phyloP scores from a whole-genome alignment of 768 basidiomycete genomes.

The Boletus rex-veris region DNA sequence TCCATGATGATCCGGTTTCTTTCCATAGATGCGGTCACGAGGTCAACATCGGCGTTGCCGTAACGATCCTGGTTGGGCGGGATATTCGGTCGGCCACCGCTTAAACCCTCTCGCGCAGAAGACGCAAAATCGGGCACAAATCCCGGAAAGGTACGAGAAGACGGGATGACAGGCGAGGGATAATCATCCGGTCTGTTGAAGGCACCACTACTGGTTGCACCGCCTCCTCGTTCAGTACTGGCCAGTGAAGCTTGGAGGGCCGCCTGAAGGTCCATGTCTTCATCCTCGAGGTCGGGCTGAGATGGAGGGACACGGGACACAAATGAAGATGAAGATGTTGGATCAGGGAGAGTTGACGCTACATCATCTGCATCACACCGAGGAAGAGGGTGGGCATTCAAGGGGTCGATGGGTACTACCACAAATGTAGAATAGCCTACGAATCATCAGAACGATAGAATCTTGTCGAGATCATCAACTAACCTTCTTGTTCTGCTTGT shows the following conservation, averaged over 20 bases:
- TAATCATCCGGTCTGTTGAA: slow-evolving; percentile 14
- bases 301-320: slow-evolving; percentile 7
- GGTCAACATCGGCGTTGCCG: slow-evolving; percentile 41
- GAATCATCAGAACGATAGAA: slow-evolving; percentile 8
- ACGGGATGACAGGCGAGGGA: slow-evolving; percentile 23
- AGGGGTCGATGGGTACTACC: slow-evolving; percentile 60
- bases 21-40: slow-evolving; percentile 64
- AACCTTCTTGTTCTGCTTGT: slow-evolving; percentile 84
- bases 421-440: slow-evolving; percentile 81
- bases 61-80: slow-evolving; percentile 32
- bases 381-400: slow-evolving; percentile 49
- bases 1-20: slow-evolving; percentile 58
- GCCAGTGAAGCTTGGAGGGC: slow-evolving; percentile 80
- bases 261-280: slow-evolving; percentile 84
- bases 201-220: slow-evolving; percentile 2
- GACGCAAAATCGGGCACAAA: slow-evolving; percentile 11
- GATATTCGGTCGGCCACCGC: slow-evolving; percentile 12
- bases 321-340: slow-evolving; percentile 33
- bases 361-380: slow-evolving; percentile 70
- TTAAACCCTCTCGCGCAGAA: slow-evolving; percentile 15
- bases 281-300: slow-evolving; percentile 58
- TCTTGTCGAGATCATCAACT: slow-evolving; percentile 9
- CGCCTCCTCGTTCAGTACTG: slow-evolving; percentile 12
- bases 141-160: slow-evolving; percentile 28
- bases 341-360: slow-evolving; percentile 60